Conservation (phyloP, 768 basidiomycete genomes). For the Tylopilus subfusipes region DNA sequence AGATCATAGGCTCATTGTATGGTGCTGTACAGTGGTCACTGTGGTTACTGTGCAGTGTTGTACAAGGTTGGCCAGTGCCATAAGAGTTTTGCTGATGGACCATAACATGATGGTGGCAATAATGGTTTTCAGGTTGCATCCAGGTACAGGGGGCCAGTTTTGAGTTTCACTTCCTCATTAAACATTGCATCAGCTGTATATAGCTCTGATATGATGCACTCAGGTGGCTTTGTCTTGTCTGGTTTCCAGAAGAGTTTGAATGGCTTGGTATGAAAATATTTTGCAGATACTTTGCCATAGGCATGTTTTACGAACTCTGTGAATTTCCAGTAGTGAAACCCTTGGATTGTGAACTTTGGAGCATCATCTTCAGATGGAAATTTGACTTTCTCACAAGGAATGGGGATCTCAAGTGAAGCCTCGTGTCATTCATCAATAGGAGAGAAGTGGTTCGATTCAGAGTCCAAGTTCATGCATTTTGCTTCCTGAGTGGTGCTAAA, state of each 20-base stretch:
- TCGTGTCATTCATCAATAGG: too few species aligned
- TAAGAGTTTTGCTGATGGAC: too few species aligned
- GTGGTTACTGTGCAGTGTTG: too few species aligned
- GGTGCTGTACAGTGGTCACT: too few species aligned
- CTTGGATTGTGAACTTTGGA: slow-evolving; percentile 5
- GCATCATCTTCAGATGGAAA: not conserved
- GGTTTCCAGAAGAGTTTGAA: slow-evolving; percentile 16
- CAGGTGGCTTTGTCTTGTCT: not conserved
- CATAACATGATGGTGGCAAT: slow-evolving; percentile 24
- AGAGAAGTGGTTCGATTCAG: not conserved
- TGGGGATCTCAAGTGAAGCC: not conserved
- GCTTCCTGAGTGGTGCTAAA: not conserved
- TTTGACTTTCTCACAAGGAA: not conserved
- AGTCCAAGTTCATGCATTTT: not conserved
- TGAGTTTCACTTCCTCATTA: not conserved
- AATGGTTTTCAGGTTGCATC: not conserved
- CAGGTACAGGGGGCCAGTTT: not conserved
- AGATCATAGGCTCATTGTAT: too few species aligned
- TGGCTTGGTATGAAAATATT: slow-evolving; percentile 14
- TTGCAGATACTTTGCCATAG: slow-evolving; percentile 15
- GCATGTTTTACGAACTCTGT: slow-evolving; percentile 22
- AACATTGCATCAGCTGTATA: not conserved
- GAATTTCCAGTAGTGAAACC: slow-evolving; percentile 26
- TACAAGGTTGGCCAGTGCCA: too few species aligned
- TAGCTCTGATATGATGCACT: not conserved